phyloP scores from a whole-genome alignment of 495 filamentous ascomycete genomes.

The Collariella sp. region DNA sequence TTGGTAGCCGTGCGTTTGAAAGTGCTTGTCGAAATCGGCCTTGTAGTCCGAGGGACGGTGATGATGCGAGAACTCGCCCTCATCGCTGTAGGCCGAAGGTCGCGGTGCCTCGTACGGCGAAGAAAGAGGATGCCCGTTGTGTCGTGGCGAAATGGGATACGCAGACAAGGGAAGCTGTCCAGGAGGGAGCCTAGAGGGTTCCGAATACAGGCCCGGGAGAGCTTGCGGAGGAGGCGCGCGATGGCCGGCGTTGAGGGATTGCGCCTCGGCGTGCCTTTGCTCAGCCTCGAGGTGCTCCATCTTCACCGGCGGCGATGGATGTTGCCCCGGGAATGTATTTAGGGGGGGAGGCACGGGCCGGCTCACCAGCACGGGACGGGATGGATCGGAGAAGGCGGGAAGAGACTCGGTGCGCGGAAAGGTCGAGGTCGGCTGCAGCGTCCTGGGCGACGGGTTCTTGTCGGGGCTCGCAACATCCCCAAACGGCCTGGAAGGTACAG shows the following conservation, averaged over 20 bases:
- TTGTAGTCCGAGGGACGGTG: constrained; percentile 32
- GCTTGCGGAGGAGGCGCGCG: constrained; percentile 20
- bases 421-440: constrained; percentile 23
- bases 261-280: constrained; percentile 20
- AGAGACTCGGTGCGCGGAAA: constrained; percentile 25
- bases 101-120: constrained; percentile 36
- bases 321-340: constrained; percentile 23
- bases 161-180: constrained; percentile 36
- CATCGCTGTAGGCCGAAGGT: constrained; percentile 32
- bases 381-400: constrained; percentile 28
- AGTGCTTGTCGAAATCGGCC: constrained; percentile 31
- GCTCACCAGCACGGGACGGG: constrained; percentile 21
- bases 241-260: constrained; percentile 20
- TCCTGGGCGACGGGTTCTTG: constrained; percentile 29
- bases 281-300: constrained; percentile 24
- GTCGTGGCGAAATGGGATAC: constrained; percentile 35
- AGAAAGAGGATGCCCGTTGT: constrained; percentile 26
- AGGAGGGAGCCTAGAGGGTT: constrained; percentile 32
- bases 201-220: constrained; percentile 29
- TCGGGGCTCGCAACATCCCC: constrained; percentile 19
- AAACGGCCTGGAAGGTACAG: constrained; percentile 21
- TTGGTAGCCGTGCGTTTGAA: constrained; percentile 35
- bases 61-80: constrained; percentile 29
- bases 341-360: constrained; percentile 27
- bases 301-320: constrained; percentile 26